phyloP scores from a whole-genome alignment of 768 basidiomycete species.

The Tricholomella constricta region DNA sequence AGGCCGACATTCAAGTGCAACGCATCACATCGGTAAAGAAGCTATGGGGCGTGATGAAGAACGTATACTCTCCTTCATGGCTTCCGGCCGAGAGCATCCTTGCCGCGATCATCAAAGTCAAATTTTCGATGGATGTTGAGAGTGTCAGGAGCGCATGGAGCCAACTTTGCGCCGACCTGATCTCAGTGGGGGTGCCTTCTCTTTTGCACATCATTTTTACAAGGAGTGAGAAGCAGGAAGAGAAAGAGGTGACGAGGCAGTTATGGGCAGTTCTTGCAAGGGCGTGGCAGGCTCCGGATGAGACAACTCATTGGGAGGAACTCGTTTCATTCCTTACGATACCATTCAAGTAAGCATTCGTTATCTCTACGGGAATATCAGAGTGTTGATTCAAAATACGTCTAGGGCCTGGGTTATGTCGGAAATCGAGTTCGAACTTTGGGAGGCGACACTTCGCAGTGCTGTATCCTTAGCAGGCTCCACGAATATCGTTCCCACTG shows the following conservation, averaged over 20 bases:
- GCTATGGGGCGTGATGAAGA: constrained; percentile 55
- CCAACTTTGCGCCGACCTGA: constrained; percentile 47
- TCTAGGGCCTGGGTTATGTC: constrained; percentile 50
- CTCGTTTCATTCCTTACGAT: constrained; percentile 46
- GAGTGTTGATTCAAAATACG: constrained; percentile 1
- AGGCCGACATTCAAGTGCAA: constrained; percentile 30
- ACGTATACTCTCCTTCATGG: constrained; percentile 43
- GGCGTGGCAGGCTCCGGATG: constrained; percentile 27
- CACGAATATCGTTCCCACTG: constrained; percentile 14
- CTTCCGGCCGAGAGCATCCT: constrained; percentile 53
- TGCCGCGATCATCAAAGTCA: constrained; percentile 41
- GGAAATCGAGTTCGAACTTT: constrained; percentile 40
- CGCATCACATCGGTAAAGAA: constrained; percentile 42
- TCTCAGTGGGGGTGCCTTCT: constrained; percentile 42
- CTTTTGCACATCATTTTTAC: constrained; percentile 37
- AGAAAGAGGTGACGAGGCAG: constrained; percentile 38
- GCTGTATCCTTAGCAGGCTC: constrained; percentile 28
- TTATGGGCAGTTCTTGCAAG: constrained; percentile 51
- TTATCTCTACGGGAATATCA: background rate
- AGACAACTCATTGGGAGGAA: constrained; percentile 38
- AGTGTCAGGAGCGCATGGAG: constrained; percentile 47
- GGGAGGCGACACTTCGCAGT: constrained; percentile 39
- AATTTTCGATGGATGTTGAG: constrained; percentile 42
- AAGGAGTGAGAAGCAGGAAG: constrained; percentile 27
- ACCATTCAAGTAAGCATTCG: constrained; percentile 45